These are phyloP conservation scores for Starmerella floricola DNA, from an alignment of 805 yeast genomes.

Conservation along the genomic window DNA sequence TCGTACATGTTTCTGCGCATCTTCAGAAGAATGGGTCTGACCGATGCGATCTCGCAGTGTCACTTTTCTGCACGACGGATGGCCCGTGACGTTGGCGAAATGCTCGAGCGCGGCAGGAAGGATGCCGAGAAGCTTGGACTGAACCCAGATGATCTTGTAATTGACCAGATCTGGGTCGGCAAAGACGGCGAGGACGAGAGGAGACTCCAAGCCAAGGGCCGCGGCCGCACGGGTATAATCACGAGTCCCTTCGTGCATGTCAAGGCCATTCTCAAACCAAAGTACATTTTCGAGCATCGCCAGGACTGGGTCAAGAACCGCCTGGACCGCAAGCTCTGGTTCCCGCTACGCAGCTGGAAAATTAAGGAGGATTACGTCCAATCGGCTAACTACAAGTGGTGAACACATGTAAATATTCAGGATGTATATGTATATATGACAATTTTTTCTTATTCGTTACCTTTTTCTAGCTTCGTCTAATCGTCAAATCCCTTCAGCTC, in stretches of 20 bases:
- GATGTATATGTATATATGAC: neutral
- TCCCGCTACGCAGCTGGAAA: slow-evolving; percentile 29
- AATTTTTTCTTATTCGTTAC: neutral
- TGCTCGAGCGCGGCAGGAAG: slow-evolving; percentile 58
- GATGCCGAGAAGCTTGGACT: slow-evolving; percentile 54
- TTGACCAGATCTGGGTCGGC: slow-evolving; percentile 82
- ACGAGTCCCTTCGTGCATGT: slow-evolving; percentile 70
- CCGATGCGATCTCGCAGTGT: slow-evolving; percentile 78
- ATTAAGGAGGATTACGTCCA: slow-evolving; percentile 31
- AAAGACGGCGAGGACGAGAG: slow-evolving; percentile 67
- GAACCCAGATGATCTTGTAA: slow-evolving; percentile 49
- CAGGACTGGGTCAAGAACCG: slow-evolving; percentile 37
- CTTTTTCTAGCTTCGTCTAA: slow-evolving; percentile 7
- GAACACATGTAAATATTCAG: neutral
- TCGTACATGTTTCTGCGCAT: slow-evolving; percentile 69
- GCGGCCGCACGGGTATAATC: slow-evolving; percentile 78
- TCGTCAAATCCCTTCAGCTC: slow-evolving; percentile 30
- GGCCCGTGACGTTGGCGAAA: slow-evolving; percentile 63
- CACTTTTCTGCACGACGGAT: slow-evolving; percentile 76
- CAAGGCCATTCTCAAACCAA: slow-evolving; percentile 59
- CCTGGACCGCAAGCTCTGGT: slow-evolving; percentile 41
- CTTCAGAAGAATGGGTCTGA: slow-evolving; percentile 55
- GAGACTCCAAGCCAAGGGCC: slow-evolving; percentile 70
- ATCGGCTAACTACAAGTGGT: slow-evolving; percentile 31
- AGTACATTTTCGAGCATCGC: slow-evolving; percentile 45